Evolutionary conservation across 768 basidiomycete species (phyloP), one percentile per base, ranked within the genome.

Genomic region (Zangia roseola): DNA sequence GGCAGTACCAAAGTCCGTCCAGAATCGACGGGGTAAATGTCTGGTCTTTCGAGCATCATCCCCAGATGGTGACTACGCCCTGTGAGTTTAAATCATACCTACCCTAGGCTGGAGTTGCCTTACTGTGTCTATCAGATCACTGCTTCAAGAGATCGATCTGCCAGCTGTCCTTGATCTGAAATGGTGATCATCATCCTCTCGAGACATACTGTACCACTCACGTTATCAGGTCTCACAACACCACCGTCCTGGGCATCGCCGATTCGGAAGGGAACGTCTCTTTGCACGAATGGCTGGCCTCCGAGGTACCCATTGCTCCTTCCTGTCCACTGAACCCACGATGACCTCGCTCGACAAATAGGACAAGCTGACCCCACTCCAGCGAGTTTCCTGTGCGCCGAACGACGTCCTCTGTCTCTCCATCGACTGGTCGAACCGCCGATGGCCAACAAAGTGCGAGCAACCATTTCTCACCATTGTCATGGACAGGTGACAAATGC

Each of bases 111-210:
- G 28, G 28, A 21, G 37, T 39, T 13, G 12, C 35, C 49, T 50
- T 5, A 45, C 30, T 12, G 26, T 17, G 28, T 28, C 20, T 25
- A 9, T 41, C 50, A 86, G 86, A 48, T 68, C 69, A 5, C 78
- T 85, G 58, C 62, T 87, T 3, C 87, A 95, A 57, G 70, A 84
- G 14, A 74, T 91, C 28, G 72, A 83, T 45, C 67, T 88, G 16
- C 85, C 93, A 2, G 97, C 93, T 8, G 79, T 99, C 24, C 77
- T 88, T 21, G 97, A 99, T 65, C 83, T 93, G 80, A 97, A 97
- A 77, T 99, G 97, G 97, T 94, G 61, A 57, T 52, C 45, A n/a
- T 17, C 8, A 14, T 5, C 25, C 10, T 31, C 13, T n/a, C 26
- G 19, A 17, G 14, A 31, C 19, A 43, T 42, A 31, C 31, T 20